A percentile compares a stretch with the other conserved stretches of the same genome.
Conservation (phyloP, 1,284 basidiomycete species). For the Filobasidium uniguttulatum region DNA sequence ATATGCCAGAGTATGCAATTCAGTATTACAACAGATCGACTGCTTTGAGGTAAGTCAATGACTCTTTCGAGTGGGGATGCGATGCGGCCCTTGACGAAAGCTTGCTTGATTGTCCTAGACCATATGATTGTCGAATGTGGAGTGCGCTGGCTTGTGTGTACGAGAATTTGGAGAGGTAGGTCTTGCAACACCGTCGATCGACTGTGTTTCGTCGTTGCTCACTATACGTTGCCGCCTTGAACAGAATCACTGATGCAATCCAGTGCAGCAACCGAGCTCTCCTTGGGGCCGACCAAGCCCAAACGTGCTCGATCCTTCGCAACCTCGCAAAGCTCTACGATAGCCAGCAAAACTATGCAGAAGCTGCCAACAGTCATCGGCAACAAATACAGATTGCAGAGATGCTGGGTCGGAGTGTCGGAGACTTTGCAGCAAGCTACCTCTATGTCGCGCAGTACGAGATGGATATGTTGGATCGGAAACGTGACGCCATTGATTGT, state of each 20-base stretch:
- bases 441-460: conserved; percentile 68
- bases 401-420: conserved; percentile 45
- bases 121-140: conserved; percentile 95
- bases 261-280: conserved; percentile 78
- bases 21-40: conserved; percentile 96
- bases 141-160: conserved; percentile 87
- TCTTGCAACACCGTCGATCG: conserved; percentile 1
- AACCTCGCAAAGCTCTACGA: conserved; percentile 66
- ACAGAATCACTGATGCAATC: conserved; percentile 66
- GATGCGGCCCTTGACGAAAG: background rate
- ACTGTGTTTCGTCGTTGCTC: too few species aligned
- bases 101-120: conserved; percentile 42
- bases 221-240: too few species aligned
- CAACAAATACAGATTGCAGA: conserved; percentile 59
- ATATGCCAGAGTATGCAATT: conserved; percentile 90
- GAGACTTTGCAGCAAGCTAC: conserved; percentile 64
- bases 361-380: conserved; percentile 46
- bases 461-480: conserved; percentile 43
- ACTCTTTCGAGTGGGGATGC: background rate
- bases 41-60: conserved; percentile 55
- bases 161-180: conserved; percentile 69
- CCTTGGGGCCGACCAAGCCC: conserved; percentile 64
- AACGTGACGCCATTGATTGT: background rate
- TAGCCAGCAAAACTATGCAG: conserved; percentile 49
- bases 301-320: conserved; percentile 53